phyloP scores from a whole-genome alignment of 225 moss, liverwort and hornwort species.

The Antitrichia curtipendula region DNA sequence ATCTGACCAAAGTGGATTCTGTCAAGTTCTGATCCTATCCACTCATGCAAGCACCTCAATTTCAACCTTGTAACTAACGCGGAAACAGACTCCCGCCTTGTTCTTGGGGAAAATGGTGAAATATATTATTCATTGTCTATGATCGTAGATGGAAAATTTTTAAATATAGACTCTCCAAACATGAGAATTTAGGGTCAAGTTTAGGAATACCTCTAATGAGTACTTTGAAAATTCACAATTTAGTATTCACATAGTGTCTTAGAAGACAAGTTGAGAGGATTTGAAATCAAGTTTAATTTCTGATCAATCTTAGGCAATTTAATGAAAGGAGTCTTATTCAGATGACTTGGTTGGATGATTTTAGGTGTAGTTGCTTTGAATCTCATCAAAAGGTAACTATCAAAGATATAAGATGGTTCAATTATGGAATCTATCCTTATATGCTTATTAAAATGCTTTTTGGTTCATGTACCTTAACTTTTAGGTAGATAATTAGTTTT shows the following conservation, averaged over 20 bases:
- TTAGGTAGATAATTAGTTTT: not conserved
- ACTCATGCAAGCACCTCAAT: not conserved
- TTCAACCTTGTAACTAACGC: not conserved
- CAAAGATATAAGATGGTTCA: not conserved
- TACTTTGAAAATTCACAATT: not conserved
- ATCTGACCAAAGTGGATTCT: not conserved
- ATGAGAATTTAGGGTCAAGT: not conserved
- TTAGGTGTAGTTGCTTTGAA: not conserved
- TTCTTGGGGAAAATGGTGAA: not conserved
- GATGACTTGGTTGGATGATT: not conserved
- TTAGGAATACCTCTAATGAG: fast-evolving
- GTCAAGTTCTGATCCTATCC: not conserved
- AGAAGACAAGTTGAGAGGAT: not conserved
- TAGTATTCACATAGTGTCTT: not conserved
- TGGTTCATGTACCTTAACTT: not conserved
- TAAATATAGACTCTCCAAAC: not conserved
- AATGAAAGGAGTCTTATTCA: no score
- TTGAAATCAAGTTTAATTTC: not conserved
- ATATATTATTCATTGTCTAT: not conserved
- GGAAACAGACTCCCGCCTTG: not conserved
- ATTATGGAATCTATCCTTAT: fast-evolving
- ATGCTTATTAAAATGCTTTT: not conserved
- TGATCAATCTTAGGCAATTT: not conserved
- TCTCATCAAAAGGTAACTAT: not conserved
- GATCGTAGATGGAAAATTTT: not conserved